Conservation (phyloP, 192 early-diverging fungal species). For the Mortierella antarctica region DNA sequence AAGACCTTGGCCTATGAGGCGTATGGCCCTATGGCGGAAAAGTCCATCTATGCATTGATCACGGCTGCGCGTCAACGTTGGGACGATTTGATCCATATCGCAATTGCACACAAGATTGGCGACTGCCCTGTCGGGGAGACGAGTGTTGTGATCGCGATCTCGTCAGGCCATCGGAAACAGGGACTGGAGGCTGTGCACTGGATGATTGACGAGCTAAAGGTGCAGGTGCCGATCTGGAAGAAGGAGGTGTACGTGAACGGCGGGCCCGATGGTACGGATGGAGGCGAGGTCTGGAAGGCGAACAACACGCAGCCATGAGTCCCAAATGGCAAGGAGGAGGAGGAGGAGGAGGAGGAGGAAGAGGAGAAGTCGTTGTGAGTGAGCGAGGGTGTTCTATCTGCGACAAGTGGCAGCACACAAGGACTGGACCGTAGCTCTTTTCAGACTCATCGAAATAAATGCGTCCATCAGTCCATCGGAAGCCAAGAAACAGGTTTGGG, state of each 20-base stretch:
- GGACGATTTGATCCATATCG: constrained; percentile 70
- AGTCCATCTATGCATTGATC: constrained; percentile 73
- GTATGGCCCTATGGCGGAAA: constrained; percentile 88
- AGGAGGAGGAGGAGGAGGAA: background rate
- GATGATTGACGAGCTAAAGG: constrained; percentile 93
- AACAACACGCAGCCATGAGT: constrained; percentile 54
- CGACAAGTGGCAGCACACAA: no score
- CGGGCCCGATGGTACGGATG: constrained; percentile 49
- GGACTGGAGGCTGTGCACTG: constrained; percentile 80
- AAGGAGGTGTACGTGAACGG: constrained; percentile 90
- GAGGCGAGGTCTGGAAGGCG: constrained; percentile 70
- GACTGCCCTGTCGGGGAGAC: constrained; percentile 82
- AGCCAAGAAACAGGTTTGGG: no score
- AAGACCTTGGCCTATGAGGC: constrained; percentile 85
- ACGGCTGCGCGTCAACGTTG: constrained; percentile 72
- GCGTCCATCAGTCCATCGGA: no score
- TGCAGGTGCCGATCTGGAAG: constrained; percentile 92
- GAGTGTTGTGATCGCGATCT: constrained; percentile 85
- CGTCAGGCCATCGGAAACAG: constrained; percentile 82
- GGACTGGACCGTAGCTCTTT: no score
- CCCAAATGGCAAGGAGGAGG: background rate
- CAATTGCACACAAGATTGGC: constrained; percentile 85
- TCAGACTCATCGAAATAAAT: no score
- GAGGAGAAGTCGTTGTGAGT: no score
- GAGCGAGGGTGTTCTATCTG: no score